Conservation (phyloP, 805 yeast species). For the Myxozyma mucilagina region DNA sequence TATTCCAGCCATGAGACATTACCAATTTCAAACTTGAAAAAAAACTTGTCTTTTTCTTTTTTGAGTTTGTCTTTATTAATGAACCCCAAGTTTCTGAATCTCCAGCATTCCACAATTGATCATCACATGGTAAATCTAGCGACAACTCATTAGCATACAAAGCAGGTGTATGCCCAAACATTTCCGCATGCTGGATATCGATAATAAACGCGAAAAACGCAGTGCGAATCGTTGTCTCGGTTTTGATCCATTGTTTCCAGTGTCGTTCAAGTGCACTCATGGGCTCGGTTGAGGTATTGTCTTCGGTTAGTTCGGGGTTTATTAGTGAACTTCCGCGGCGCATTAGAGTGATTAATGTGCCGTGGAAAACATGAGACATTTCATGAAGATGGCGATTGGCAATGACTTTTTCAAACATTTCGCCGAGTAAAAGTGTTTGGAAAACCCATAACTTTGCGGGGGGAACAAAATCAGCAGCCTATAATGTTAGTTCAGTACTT, state of each 20-base stretch:
- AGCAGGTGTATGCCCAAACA: slow-evolving; percentile 41
- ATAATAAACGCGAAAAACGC: slow-evolving; percentile 46
- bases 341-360: slow-evolving; percentile 36
- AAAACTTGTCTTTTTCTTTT: slow-evolving; percentile 7
- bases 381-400: slow-evolving; percentile 38
- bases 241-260: slow-evolving; percentile 51
- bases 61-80: slow-evolving; percentile 4
- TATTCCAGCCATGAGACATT: slow-evolving; percentile 29
- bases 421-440: slow-evolving; percentile 36
- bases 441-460: slow-evolving; percentile 34
- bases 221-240: slow-evolving; percentile 46
- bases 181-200: slow-evolving; percentile 46
- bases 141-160: slow-evolving; percentile 48
- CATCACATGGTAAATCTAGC: slow-evolving; percentile 49
- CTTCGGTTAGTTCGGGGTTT: slow-evolving; percentile 26
- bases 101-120: slow-evolving; percentile 47
- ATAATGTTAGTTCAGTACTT: slow-evolving; percentile 25
- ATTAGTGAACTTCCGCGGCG: slow-evolving; percentile 31
- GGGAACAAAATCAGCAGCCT: slow-evolving; percentile 34
- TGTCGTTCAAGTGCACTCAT: slow-evolving; percentile 26
- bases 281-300: slow-evolving; percentile 16
- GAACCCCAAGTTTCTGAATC: slow-evolving; percentile 21
- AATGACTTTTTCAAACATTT: slow-evolving; percentile 35
- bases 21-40: slow-evolving; percentile 25
- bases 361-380: slow-evolving; percentile 39